Base-by-base conservation (phyloP, 2,329 filamentous ascomycete genomes). In the Aspergillus caelatus region DNA sequence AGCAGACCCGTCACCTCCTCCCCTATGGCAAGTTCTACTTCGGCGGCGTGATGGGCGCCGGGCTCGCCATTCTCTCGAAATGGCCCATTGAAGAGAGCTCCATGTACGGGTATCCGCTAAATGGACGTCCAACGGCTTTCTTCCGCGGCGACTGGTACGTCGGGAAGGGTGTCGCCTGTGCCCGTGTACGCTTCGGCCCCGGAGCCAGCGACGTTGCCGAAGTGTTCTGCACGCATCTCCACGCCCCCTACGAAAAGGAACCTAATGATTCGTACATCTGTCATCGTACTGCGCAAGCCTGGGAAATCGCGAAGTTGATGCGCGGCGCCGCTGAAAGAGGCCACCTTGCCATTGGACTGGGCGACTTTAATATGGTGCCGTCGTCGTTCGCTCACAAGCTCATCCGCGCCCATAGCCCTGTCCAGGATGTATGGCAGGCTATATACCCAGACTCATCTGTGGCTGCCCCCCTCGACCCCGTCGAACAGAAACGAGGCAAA, bases 351-450 rank as follows among this genome's bases (percentile, higher is more conserved):
- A 82, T 98, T 50, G 94, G 89, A 7, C 82, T 97, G 60, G 95
- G 95, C 30, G 95, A 98, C 81, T 97, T 98, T 82, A 98, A 98
- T 80, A 96, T 97, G 91, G 83, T 93, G n/a, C 95, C 95, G 0
- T 79, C 90, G 46, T 96, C 92, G 30, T 87, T 97, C 65, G 90
- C 91, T 36, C 92, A 98, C 80, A 87, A 89, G 60, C 84, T 98
- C 67, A 89, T 99, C 69, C 91, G 90, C 62, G 87, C 89, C 4
- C 89, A 93, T 73, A 88, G 90, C 11, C 89, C 90, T 16, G 89
- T 96, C 32, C 86, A 85, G 52, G 95, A 99, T 75, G 88, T 89
- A 26, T 99, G 95, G 95, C 87, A 91, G 60, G 85, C 91, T 34
- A 78, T 96, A 23, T 91, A 96, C 75, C 94, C 95, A 0, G 86